phyloP scores from a whole-genome alignment of 2,329 filamentous ascomycete species.

The Fusarium virguliforme region DNA sequence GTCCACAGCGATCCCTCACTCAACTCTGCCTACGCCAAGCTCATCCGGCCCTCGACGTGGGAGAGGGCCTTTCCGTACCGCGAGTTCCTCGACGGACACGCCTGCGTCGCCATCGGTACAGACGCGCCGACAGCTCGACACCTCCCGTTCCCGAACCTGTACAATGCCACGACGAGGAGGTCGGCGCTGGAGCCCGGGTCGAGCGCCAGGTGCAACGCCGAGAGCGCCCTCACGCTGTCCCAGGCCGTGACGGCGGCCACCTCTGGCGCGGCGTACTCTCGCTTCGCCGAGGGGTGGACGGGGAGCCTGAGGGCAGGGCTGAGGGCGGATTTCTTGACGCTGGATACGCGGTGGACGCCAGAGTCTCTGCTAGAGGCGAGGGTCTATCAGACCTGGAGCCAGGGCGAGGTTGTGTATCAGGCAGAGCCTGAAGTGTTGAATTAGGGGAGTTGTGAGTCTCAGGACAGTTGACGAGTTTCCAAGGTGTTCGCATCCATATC shows the following conservation, averaged over 20 bases:
- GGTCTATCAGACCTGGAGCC: slow-evolving; percentile 40
- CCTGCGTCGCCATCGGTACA: slow-evolving; percentile 70
- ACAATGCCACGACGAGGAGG: slow-evolving; percentile 71
- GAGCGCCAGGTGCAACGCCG: slow-evolving; percentile 64
- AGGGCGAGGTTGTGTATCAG: slow-evolving; percentile 14
- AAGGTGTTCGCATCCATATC: neutral
- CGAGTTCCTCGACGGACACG: slow-evolving; percentile 71
- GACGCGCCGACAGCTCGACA: slow-evolving; percentile 74
- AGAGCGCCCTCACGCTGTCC: slow-evolving; percentile 68
- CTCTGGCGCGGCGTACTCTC: slow-evolving; percentile 70
- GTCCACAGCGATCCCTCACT: slow-evolving; percentile 75
- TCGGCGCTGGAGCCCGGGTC: slow-evolving; percentile 66
- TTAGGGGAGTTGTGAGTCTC: neutral
- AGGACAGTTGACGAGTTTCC: neutral
- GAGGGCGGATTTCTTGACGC: slow-evolving; percentile 70
- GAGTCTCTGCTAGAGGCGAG: slow-evolving; percentile 24
- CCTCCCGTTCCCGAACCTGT: slow-evolving; percentile 69
- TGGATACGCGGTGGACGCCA: slow-evolving; percentile 8
- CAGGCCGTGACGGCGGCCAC: slow-evolving; percentile 71
- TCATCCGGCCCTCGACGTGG: slow-evolving; percentile 70
- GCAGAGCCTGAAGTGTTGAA: neutral
- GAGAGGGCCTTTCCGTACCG: slow-evolving; percentile 75
- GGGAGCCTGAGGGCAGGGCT: slow-evolving; percentile 69
- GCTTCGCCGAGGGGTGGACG: slow-evolving; percentile 69
- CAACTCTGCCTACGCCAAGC: slow-evolving; percentile 72